A percentile compares a stretch with the other conserved stretches of the same genome.
phyloP scores from a whole-genome alignment of 768 basidiomycete species.

The Podaxis sp. region DNA sequence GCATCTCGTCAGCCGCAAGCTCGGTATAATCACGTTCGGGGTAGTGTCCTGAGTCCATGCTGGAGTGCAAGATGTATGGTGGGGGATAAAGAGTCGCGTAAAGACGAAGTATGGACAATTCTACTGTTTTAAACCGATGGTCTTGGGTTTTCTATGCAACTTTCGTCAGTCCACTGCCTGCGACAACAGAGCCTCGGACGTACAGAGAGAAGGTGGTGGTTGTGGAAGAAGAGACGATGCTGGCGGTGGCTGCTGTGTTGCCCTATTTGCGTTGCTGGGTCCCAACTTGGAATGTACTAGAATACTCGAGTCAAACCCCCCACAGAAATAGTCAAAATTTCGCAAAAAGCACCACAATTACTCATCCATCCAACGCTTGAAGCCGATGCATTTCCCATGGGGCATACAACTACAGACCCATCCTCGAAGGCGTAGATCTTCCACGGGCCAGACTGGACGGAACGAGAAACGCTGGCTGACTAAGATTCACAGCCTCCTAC shows the following conservation, averaged over 20 bases:
- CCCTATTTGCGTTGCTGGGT: neutral
- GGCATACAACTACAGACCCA: no score
- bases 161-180: neutral
- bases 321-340: neutral
- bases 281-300: slow-evolving; percentile 14
- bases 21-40: neutral
- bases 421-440: no score
- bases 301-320: neutral
- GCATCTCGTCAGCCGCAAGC: slow-evolving; percentile 5
- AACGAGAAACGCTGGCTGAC: no score
- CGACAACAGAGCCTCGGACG: neutral
- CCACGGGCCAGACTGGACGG: no score
- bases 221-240: neutral
- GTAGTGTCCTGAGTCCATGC: slow-evolving; percentile 1
- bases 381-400: no score
- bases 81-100: neutral
- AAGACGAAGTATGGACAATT: neutral
- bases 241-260: slow-evolving; percentile 9
- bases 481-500: no score
- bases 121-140: neutral
- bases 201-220: slow-evolving; percentile 12
- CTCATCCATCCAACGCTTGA: neutral
- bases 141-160: neutral
- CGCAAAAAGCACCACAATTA: neutral
- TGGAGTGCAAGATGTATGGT: neutral